Conservation (phyloP, 805 yeast genomes). For the Metschnikowia proteae region DNA sequence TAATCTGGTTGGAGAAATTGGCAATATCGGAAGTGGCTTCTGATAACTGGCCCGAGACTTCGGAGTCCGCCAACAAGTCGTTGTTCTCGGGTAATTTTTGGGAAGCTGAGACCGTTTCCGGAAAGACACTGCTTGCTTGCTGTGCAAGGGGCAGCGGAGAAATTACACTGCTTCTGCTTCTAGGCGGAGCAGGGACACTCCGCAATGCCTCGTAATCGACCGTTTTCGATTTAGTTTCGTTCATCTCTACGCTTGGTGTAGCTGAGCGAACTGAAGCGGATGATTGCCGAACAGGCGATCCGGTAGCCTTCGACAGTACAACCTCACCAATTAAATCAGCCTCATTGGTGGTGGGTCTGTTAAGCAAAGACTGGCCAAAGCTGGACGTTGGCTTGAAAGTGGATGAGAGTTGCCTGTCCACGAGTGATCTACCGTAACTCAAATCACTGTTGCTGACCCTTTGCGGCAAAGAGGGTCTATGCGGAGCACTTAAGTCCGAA, state of each 20-base stretch:
- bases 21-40: constrained; percentile 83
- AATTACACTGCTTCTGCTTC: constrained; percentile 8
- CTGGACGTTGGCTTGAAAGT: constrained; percentile 77
- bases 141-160: constrained; percentile 5
- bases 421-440: constrained; percentile 24
- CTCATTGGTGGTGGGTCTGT: constrained; percentile 15
- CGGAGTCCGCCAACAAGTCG: constrained; percentile 57
- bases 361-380: constrained; percentile 73
- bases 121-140: background rate
- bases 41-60: constrained; percentile 63
- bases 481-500: constrained; percentile 7
- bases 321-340: constrained; percentile 35
- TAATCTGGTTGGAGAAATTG: constrained; percentile 78
- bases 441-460: constrained; percentile 36
- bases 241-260: constrained; percentile 23
- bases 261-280: constrained; percentile 22
- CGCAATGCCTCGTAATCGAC: constrained; percentile 51
- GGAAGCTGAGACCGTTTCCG: background rate
- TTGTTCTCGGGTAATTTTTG: constrained; percentile 22
- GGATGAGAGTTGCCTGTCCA: constrained; percentile 33
- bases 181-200: constrained; percentile 44
- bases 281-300: constrained; percentile 9
- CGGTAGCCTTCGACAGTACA: constrained; percentile 9
- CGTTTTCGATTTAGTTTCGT: constrained; percentile 9
- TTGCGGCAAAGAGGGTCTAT: constrained; percentile 18